Evolutionary conservation across 106 monocot species (phyloP).

Genomic region (Chionographis japonica): DNA sequence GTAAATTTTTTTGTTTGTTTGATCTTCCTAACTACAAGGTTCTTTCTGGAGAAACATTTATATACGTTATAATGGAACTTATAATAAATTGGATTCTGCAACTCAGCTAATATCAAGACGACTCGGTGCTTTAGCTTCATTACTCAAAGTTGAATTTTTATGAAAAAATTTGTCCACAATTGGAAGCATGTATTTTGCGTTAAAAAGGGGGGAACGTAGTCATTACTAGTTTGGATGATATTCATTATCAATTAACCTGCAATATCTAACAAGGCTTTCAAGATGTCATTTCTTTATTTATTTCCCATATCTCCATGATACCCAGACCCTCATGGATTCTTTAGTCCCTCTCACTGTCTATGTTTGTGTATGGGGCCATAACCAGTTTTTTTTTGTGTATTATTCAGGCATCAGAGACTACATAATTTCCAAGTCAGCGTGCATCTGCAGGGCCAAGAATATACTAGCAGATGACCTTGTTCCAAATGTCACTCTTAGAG

Average conservation of each 20-base stretch:
- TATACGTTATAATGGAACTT: too few relatives aligned
- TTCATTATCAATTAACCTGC: not conserved
- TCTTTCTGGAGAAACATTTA: too few relatives aligned
- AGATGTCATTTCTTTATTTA: not conserved
- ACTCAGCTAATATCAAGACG: too few relatives aligned
- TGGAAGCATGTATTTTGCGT: too few relatives aligned
- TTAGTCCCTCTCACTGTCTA: too few relatives aligned
- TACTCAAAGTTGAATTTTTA: not conserved
- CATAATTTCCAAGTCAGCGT: slow-evolving; percentile 40
- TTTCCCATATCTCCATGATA: not conserved
- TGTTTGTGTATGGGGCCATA: too few relatives aligned
- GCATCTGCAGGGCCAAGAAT: slow-evolving; percentile 41
- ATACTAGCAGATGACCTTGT: slow-evolving; percentile 48
- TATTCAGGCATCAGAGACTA: slow-evolving; percentile 54
- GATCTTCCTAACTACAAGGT: too few relatives aligned
- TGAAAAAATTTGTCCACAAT: not conserved
- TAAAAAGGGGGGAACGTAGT: too few relatives aligned
- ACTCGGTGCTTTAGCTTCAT: not conserved
- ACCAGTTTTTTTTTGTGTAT: not conserved
- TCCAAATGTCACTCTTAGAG: slow-evolving; percentile 53
- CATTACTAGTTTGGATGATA: too few relatives aligned
- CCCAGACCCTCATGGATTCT: not conserved
- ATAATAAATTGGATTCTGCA: too few relatives aligned
- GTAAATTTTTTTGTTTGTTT: too few relatives aligned
- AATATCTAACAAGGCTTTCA: not conserved